Base-by-base conservation (phyloP, 1,284 basidiomycete genomes). In the Thelephora terrestris region DNA sequence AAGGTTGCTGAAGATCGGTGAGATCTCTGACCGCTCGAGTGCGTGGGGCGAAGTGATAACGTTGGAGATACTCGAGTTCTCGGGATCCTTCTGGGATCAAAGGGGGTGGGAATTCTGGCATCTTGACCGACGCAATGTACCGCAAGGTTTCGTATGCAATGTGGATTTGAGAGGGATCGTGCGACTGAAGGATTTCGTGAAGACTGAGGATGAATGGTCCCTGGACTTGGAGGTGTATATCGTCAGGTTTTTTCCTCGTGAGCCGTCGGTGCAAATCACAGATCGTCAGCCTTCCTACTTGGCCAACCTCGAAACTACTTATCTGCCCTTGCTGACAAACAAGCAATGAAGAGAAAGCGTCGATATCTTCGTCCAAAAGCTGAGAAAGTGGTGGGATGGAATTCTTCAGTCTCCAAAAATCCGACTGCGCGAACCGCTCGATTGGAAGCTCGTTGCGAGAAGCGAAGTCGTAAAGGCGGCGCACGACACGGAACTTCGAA, bases 351-450 rank as follows among this genome's bases (percentile, higher is more conserved):
- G 83, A 74, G 54, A 94, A 91, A 0, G 86, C 85, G 45, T 79
- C 69, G 4, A 83, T 71, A 53, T 91, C 87, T 29, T 80, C 77
- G 34, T 71, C 71, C 35, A 77, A 74, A 24, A 87, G 63, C 23
- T 73, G 64, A 3, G 70, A 64, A 1, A 55, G 55, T 1, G 69
- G 50, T 2, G 83, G 83, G 36, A 92, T 83, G 55, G 74, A 80
- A 17, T 79, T 76, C 58, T 89, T 90, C 56, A 94, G 67, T 35
- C 78, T 74, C 91, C 91, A 94, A 61, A 94, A 92, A 53, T 85
- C 79, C 2, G 69, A 69, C 46, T 64, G 66, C 3, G 76, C 65
- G 51, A 87, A 87, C 23, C 69, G 67, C 2, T 61, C 61, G 47
- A 65, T 62, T 18, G 64, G 60, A 37, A 74, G 71, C 7, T 64